Conservation (phyloP, 2,329 filamentous ascomycete species). For the Endoconidiophora polonica region DNA sequence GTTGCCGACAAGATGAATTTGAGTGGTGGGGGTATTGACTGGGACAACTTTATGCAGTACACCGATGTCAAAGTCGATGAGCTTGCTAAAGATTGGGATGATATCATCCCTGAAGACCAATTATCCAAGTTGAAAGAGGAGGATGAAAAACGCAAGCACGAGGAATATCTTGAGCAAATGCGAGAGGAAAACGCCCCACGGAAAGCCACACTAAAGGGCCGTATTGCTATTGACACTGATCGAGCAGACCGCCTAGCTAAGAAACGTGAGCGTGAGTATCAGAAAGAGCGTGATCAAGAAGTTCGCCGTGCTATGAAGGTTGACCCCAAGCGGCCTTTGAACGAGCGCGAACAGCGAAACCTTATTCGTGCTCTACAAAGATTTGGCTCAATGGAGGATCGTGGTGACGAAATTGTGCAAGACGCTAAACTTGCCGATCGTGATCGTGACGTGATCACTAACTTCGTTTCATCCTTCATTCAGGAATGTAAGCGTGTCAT, state of each 20-base stretch:
- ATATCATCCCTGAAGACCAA: slow-evolving; percentile 91
- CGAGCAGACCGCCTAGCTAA: slow-evolving; percentile 47
- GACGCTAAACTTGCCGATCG: slow-evolving; percentile 74
- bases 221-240: slow-evolving; percentile 39
- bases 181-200: slow-evolving; percentile 76
- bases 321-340: slow-evolving; percentile 79
- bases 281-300: slow-evolving; percentile 57
- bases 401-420: slow-evolving; percentile 68
- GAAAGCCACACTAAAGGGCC: slow-evolving; percentile 46
- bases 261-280: slow-evolving; percentile 47
- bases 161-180: slow-evolving; percentile 64
- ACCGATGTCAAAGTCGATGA: slow-evolving; percentile 92
- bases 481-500: slow-evolving; percentile 39
- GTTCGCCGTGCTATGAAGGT: slow-evolving; percentile 55
- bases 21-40: slow-evolving; percentile 67
- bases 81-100: slow-evolving; percentile 74
- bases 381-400: slow-evolving; percentile 79
- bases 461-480: slow-evolving; percentile 61
- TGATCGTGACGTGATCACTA: slow-evolving; percentile 62
- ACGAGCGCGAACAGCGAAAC: slow-evolving; percentile 83
- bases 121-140: slow-evolving; percentile 79
- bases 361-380: slow-evolving; percentile 81
- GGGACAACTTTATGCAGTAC: slow-evolving; percentile 94
- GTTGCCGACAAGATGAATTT: slow-evolving; percentile 82
- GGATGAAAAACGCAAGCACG: slow-evolving; percentile 69